A percentile compares a stretch with the other conserved stretches of the same genome.
These are phyloP conservation scores for Dothideomycetes sp. DNA, from an alignment of 2,329 filamentous ascomycete genomes.

Conservation along the genomic window DNA sequence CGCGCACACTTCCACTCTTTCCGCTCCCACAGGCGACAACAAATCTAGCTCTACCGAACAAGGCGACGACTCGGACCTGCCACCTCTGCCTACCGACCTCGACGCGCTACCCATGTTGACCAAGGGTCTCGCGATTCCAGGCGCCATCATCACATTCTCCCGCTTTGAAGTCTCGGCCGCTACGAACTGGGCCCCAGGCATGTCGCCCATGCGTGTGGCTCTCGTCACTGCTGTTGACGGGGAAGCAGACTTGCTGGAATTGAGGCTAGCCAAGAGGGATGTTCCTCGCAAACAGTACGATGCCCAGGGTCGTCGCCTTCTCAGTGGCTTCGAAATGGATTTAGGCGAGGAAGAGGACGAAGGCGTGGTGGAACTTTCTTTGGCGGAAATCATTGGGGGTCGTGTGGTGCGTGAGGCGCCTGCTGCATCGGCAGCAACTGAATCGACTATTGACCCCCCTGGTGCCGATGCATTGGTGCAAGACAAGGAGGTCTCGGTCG, in stretches of 20 bases:
- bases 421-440: too few species aligned
- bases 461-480: too few species aligned
- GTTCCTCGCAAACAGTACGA: conserved; percentile 50
- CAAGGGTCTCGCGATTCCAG: conserved; percentile 38
- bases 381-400: conserved; percentile 56
- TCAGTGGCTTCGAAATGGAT: conserved; percentile 64
- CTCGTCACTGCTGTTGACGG: conserved; percentile 45
- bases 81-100: conserved; percentile 48
- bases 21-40: conserved; percentile 32
- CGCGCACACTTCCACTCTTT: conserved; percentile 28
- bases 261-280: conserved; percentile 62
- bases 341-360: conserved; percentile 39
- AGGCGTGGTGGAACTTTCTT: conserved; percentile 49
- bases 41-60: too few species aligned
- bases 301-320: conserved; percentile 60
- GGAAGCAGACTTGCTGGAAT: conserved; percentile 39
- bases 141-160: conserved; percentile 61
- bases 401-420: too few species aligned
- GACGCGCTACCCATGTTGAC: conserved; percentile 41
- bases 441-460: too few species aligned
- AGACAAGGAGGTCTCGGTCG: too few species aligned
- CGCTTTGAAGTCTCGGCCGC: conserved; percentile 49
- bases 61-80: conserved; percentile 45
- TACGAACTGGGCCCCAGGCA: conserved; percentile 55
- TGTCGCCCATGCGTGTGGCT: conserved; percentile 54